Conservation (phyloP, 768 basidiomycete species). For the Trametes cingulata region DNA sequence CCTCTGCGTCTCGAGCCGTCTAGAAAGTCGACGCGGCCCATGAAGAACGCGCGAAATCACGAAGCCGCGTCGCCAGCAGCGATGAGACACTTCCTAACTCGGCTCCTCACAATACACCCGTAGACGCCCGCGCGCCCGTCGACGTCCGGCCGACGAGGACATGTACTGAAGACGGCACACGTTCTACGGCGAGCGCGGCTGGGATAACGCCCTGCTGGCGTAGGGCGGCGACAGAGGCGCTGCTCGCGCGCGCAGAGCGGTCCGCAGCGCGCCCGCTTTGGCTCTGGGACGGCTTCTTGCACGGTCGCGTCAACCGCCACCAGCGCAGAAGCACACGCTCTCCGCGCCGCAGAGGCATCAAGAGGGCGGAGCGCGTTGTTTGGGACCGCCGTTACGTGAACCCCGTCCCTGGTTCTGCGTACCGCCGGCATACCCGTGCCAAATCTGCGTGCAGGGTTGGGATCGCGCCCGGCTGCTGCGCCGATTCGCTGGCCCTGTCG, state of each 20-base stretch:
- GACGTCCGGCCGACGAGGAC: not conserved
- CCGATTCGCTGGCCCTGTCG: not conserved
- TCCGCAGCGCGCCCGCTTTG: not conserved
- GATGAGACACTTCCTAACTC: not conserved
- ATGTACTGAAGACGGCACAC: not conserved
- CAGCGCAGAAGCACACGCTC: not conserved
- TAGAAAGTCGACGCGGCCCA: not conserved
- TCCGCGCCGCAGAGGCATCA: not conserved
- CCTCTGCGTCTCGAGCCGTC: not conserved
- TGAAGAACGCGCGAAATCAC: not conserved
- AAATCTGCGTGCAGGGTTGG: slow-evolving; percentile 1
- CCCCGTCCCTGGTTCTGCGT: not conserved
- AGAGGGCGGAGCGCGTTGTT: not conserved
- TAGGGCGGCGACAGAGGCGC: not conserved
- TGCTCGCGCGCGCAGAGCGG: not conserved
- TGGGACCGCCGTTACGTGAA: not conserved
- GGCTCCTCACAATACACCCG: slow-evolving; percentile 1
- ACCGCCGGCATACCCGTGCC: not conserved
- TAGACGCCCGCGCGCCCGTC: not conserved
- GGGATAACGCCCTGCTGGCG: not conserved
- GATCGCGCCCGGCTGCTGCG: slow-evolving; percentile 7
- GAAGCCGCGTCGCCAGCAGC: not conserved
- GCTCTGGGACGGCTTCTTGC: not conserved
- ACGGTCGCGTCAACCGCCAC: not conserved
- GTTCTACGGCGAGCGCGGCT: not conserved